Base-by-base conservation (phyloP, 805 yeast species). In the Ogataea wickerhamii region DNA sequence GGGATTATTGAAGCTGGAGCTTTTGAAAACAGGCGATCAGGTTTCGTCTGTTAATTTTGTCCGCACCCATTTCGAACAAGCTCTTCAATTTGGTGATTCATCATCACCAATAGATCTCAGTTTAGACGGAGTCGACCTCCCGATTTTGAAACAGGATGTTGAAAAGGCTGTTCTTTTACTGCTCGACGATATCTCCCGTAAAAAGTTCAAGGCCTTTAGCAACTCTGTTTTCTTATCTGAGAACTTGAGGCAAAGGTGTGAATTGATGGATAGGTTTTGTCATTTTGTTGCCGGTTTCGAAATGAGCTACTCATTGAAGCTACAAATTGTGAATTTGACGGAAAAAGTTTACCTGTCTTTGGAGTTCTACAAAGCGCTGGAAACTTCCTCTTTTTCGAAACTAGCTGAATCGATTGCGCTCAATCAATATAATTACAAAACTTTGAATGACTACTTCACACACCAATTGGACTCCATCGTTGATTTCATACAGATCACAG, bases 1-100 rank as follows among this genome's bases (percentile, higher is more conserved):
- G 17, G 95, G 93, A 4, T 73, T 82, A 1, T 53, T 86, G 25
- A 67, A 78, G 41, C 60, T 87, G 17, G 85, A 81, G 40, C 55
- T 78, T 22, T 66, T 66, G 36, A 45, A 54, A 1, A 61, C 55
- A 5, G 52, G 47, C 2, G 47, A 48, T 1, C 56, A 47, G 4
- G 12, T 22, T 18, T 28, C 44, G 5, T 28, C 40, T 13, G 32
- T 28, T 3, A 43, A 41, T 3, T 68, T 79, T 32, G 67, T 85
- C 23, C 81, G 80, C 53, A 74, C 87, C 0, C 89, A 81, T 49
- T 75, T 91, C 17, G 93, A 83, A 48, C 97, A 89, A 60, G 95
- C 89, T 0, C 76, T 89, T 1, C 82, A 80, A 51, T 84, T 76
- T 45, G 71, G 77, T 2, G 29, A 21, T 19, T 25, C 33, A 5